Base-by-base conservation (phyloP, 164 flowering plant genomes). In the Magnolia kwangsiensis region DNA sequence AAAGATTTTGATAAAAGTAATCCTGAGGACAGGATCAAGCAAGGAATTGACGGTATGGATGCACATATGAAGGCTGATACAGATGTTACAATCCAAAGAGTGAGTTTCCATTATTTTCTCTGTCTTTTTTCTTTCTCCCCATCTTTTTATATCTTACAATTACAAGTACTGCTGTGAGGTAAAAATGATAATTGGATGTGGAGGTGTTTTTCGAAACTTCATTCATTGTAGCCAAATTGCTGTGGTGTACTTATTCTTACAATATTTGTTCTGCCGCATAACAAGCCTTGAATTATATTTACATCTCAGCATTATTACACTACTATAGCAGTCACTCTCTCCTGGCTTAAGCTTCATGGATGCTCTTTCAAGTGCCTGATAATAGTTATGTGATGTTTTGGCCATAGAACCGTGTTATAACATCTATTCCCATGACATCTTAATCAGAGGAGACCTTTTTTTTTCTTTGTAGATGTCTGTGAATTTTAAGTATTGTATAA, bases 21-120 rank as follows among this genome's bases (percentile, higher is more conserved):
- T 69, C 14, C 24, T 31, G 49, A 67, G 10, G 76, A 76, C 24
- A 76, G 63, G 68, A 64, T 19, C 51, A 79, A 81, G 78, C 68
- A 76, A 67, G 79, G 19, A 64, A 51, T 19, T 8, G 51, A 37
- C 79, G 77, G 75, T 58, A n/a, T 27, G 65, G 78, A 59, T 58
- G 75, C 73, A n/a, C 45, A 45, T 67, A 23, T 14, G 13, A 70
- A 78, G 67, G 63, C 76, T 78, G 78, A 76, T 71, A 77, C 58
- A 65, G 74, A 78, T 51, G 74, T 8, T 50, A 61, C 79, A 64
- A 45, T 16, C 61, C 68, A 69, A 67, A 61, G 67, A 61, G 83
- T 83, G 71, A 73, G 65, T 75, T 63, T n/a, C 37, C 20, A 5
- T 63, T 74, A 55, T 55, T 55, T 55, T 10, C 61, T 37, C 2